A percentile compares a stretch with the other conserved stretches of the same genome.
Conservation (phyloP, 495 filamentous ascomycete genomes). For the Astrothelium subdiscretum region DNA sequence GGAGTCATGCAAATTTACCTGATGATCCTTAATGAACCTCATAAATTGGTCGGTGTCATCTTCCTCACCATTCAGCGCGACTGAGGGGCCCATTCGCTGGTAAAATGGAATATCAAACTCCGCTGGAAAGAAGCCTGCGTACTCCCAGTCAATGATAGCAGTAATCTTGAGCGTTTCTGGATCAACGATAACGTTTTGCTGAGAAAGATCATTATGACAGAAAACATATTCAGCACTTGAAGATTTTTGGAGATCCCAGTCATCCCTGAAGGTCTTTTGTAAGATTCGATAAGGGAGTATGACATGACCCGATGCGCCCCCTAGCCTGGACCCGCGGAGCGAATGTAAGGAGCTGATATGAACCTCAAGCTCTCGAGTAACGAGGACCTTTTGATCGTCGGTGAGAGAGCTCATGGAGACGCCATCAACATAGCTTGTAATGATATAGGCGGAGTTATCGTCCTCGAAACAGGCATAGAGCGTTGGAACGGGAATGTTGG, state of each 20-base stretch:
- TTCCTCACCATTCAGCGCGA: slow-evolving; percentile 3
- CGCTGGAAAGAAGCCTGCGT: slow-evolving; percentile 26
- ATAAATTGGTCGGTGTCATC: neutral
- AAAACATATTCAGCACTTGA: slow-evolving; percentile 18
- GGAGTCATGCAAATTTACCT: neutral
- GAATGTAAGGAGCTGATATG: slow-evolving; percentile 8
- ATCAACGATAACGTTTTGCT: slow-evolving; percentile 26
- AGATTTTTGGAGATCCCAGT: neutral
- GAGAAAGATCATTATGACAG: slow-evolving; percentile 28
- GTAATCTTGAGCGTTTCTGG: slow-evolving; percentile 24
- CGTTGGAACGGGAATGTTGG: neutral
- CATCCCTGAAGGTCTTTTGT: neutral
- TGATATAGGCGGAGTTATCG: neutral
- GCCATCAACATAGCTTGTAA: neutral
- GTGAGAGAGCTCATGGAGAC: neutral
- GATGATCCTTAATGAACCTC: slow-evolving; percentile 3
- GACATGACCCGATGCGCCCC: slow-evolving; percentile 6
- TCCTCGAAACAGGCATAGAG: neutral
- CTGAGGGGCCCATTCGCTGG: slow-evolving; percentile 9
- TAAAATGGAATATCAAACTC: slow-evolving; percentile 18
- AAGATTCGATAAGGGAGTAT: slow-evolving; percentile 7
- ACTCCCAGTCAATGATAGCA: slow-evolving; percentile 31
- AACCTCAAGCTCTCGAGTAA: slow-evolving; percentile 7
- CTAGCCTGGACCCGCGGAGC: slow-evolving; percentile 1
- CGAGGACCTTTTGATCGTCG: slow-evolving; percentile 6